Evolutionary conservation across 441 rosid genomes (phyloP), one percentile per base, ranked within the genome.

Genomic region (Isatis lusitanica): DNA sequence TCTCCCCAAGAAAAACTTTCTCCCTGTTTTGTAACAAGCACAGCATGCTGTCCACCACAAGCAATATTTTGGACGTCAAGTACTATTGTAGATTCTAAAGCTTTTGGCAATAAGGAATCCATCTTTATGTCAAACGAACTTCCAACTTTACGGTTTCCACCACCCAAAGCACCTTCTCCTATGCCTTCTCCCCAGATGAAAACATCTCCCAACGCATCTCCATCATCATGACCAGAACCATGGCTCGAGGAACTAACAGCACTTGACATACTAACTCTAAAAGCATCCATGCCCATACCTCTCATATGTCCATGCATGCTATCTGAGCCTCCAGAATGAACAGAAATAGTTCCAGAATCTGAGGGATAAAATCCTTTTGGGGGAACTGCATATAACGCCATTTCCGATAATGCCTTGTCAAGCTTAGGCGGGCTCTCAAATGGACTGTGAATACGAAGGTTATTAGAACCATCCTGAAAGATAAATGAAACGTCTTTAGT

Each of bases 151-250:
- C 85, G 94, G 74, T 62, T 71, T 74, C 98, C 99, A 78, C 98
- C 97, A 79, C 99, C 99, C 76, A 92, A 69, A 77, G 84, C 80
- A 74, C 94, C 97, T 75, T 94, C 99, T 42, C 91, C 97, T 6
- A 83, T 86, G 74, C 91, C 92, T 81, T 92, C 97, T 35, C 99
- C 98, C 99, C 99, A 94, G 46, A 94, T 84, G 78, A 88, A 89
- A 79, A 94, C 98, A 88, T 94, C 99, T 42, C 98, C 98, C 75
- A 94, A 65, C 48, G 99, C 94, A 82, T 92, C 97, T 70, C 97
- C 94, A 66, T 94, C 99, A 83, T 94, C 98, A 86, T 94, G 97
- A 73, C 99, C 99, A 78, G 99, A 94, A 69, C 97, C 99, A 61
- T 92, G 99, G 78, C 99, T 94, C 58, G 97, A 90, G 59, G 99